Base-by-base conservation (phyloP, 352 stramenopile genomes). In the Phytophthora crassamura region DNA sequence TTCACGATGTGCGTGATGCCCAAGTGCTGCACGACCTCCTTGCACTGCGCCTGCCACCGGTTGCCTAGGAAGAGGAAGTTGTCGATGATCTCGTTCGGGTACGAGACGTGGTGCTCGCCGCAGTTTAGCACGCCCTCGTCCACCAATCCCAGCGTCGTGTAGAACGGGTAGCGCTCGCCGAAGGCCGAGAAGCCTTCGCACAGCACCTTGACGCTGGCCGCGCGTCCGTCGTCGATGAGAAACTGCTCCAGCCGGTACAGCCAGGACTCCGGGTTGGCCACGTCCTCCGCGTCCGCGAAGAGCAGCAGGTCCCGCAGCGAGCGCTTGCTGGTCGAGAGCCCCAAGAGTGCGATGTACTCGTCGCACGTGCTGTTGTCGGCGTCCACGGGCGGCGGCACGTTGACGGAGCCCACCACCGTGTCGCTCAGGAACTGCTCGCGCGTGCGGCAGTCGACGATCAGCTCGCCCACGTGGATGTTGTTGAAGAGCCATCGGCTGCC, bases 1-100 rank as follows among this genome's bases (percentile, higher is more conserved):
- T 90, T 90, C 18, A 93, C 74, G 54, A 93, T 64, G 59, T 93
- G 82, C 18, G 84, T 91, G 71, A 93, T 91, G 11, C 77, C 73
- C 46, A 93, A 70, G 49, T 89, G 69, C 34, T 67, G 47, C 15
- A 93, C 59, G 2, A 93, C 74, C 35, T 83, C 61, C 18, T 72
- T 61, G 7, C 66, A 88, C 46, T 77, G 70, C 25, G 84, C 84
- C 33, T 93, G 84, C 82, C 82, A 91, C 78, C 86, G 86, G 54
- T 91, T 93, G 25, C 84, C 84, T 15, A 93, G 67, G 52, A 86
- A 93, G 33, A 93, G 59, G 30, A 90, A 88, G 38, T 72, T 67
- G 12, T 80, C 67, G 40, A 88, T 25, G 54, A 93, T 84, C 40
- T 93, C 84, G 53, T 89, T 89, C n/a, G 84, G 84, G 38, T 89